phyloP scores from a whole-genome alignment of 768 basidiomycete genomes.

The Trametes sanguinea region DNA sequence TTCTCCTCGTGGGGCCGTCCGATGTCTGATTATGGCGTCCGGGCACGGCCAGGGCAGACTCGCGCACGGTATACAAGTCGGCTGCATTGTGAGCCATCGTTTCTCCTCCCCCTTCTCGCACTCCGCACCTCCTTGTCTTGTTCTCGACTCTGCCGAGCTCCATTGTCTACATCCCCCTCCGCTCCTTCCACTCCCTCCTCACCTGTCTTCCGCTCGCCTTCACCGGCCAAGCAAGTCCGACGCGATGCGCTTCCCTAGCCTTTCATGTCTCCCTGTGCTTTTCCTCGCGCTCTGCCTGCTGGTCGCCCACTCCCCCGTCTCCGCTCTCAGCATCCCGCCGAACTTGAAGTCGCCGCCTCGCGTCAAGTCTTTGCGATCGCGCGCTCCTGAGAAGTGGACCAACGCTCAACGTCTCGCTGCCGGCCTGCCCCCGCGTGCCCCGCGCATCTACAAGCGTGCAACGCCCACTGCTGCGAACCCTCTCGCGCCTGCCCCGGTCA shows the following conservation, averaged over 20 bases:
- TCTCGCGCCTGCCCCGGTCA: constrained; percentile 5
- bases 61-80: constrained; percentile 5
- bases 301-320: constrained; percentile 1
- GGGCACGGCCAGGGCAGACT: not conserved
- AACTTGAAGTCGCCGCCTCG: not conserved
- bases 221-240: not conserved
- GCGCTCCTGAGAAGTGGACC: constrained; percentile 2
- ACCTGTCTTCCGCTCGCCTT: not conserved
- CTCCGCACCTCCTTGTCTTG: not conserved
- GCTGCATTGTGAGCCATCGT: not conserved
- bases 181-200: not conserved
- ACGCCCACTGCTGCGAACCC: constrained; percentile 11
- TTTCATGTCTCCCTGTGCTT: constrained; percentile 8
- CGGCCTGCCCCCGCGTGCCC: constrained; percentile 21
- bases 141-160: not conserved
- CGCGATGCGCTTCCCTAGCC: constrained; percentile 12
- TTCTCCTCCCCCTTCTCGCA: not conserved
- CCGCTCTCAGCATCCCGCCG: constrained; percentile 10
- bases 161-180: not conserved
- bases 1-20: constrained; percentile 17
- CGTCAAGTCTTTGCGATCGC: not conserved
- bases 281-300: constrained; percentile 8
- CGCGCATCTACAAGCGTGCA: constrained; percentile 12
- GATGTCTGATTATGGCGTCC: constrained; percentile 9
- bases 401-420: constrained; percentile 23